A percentile compares a stretch with the other conserved stretches of the same genome.
Conservation (phyloP, 805 yeast genomes). For the Saccharomycopsis microspora region DNA sequence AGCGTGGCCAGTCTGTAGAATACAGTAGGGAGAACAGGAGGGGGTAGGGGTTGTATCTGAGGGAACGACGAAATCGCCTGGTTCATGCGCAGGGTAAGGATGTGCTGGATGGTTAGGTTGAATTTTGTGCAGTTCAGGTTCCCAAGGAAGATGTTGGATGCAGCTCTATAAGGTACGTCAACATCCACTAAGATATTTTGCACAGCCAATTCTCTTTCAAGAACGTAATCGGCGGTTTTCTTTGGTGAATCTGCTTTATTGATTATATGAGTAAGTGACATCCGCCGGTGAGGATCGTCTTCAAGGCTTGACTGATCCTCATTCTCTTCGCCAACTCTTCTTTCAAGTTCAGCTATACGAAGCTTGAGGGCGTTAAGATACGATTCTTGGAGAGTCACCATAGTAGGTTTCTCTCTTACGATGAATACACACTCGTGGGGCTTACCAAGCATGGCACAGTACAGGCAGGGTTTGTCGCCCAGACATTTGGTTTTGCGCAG, state of each 20-base stretch:
- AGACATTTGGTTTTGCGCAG: constrained; percentile 12
- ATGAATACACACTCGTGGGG: constrained; percentile 8
- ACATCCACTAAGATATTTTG: constrained; percentile 4
- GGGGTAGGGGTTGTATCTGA: neutral
- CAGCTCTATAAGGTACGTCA: constrained; percentile 5
- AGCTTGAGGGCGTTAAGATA: constrained; percentile 2
- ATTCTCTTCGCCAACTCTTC: neutral
- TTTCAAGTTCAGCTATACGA: constrained; percentile 4
- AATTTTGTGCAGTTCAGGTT: constrained; percentile 9
- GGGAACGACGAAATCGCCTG: neutral
- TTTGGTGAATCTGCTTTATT: neutral
- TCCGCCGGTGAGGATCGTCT: neutral
- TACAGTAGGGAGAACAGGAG: constrained; percentile 6
- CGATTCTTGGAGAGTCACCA: constrained; percentile 9
- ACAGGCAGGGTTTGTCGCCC: constrained; percentile 12
- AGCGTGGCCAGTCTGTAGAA: constrained; percentile 1
- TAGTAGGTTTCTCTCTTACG: constrained; percentile 5
- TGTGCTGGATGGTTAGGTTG: constrained; percentile 4
- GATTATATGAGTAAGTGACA: constrained; percentile 5
- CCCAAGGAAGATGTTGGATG: constrained; percentile 3
- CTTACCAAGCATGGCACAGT: constrained; percentile 2
- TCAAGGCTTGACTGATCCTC: neutral
- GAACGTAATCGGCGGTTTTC: constrained; percentile 2
- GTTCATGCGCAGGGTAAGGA: constrained; percentile 3
- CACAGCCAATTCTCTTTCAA: constrained; percentile 6